Evolutionary conservation across 2,329 filamentous ascomycete species (phyloP), one percentile per base, ranked within the genome.

Genomic region (Colletotrichum coccodes): DNA sequence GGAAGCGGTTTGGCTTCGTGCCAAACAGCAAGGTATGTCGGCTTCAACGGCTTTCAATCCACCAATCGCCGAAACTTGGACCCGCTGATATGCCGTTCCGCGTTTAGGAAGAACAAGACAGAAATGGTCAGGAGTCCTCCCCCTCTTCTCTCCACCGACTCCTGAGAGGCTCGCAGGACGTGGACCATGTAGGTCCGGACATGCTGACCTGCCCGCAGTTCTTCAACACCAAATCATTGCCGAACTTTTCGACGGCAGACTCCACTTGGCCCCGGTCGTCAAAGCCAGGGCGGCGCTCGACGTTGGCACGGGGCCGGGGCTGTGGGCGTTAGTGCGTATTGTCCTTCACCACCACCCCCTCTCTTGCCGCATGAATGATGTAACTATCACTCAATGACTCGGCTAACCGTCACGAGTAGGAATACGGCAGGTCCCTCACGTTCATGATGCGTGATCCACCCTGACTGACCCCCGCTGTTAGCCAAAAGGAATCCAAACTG

Each of bases 141-240:
- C 34, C 53, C 12, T 44, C 23, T 30, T 23, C 26, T 28, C n/a
- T 36, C 18, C 23, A 18, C 47, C 30, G 16, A n/a, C 14, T 49
- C 18, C 36, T 34, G 21, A 30, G 34, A n/a, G 28, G 32, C 46
- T 30, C 8, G 57, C 57, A 23, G 44, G 32, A 32, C 21, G n/a
- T 23, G 9, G 6, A 32, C n/a, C 11, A 11, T 30, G n/a, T 36
- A 34, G 38, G 16, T 40, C 5, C 40, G 59, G 21, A 69, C 9
- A 23, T 63, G 3, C 34, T 68, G 23, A 68, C 65, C 12, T 16
- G 49, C 49, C 49, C 16, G 36, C 58, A 76, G 73, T 72, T 7
- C 67, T 74, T 11, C 76, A 78, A 61, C 76, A 77, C 67, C 71
- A 75, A 46, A 73, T 76, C 60, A 75, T 76, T 11, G 64, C 72